Evolutionary conservation across 2,329 filamentous ascomycete genomes (phyloP).

Genomic region (Alternaria triticimaculans): DNA sequence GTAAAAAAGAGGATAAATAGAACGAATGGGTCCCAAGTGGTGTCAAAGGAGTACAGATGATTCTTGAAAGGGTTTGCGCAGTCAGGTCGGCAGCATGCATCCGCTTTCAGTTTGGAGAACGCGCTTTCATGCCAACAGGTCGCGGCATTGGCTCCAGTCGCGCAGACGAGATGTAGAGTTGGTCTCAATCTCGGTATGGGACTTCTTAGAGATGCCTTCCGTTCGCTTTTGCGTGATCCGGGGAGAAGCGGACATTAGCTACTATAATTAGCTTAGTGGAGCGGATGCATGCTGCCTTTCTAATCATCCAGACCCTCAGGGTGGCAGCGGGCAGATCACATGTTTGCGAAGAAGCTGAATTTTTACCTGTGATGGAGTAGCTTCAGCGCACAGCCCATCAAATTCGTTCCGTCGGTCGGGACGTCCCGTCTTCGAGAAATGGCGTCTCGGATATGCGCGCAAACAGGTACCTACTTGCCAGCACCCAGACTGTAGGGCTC

Average conservation of each 20-base stretch:
- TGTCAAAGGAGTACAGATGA: not conserved
- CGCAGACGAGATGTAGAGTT: not conserved
- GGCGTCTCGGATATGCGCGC: too few relatives aligned
- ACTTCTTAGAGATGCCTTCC: not conserved
- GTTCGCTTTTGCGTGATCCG: not conserved
- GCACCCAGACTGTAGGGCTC: too few relatives aligned
- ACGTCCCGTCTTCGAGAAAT: too few relatives aligned
- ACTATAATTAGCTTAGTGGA: not conserved
- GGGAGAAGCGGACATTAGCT: not conserved
- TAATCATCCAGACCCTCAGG: not conserved
- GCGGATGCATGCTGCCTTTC: not conserved
- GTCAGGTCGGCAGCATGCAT: not conserved
- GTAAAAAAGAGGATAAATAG: not conserved
- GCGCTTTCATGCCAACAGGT: not conserved
- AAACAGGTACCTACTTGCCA: too few relatives aligned
- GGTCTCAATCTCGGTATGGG: accelerated
- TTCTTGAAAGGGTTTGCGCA: not conserved
- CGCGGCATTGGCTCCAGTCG: not conserved
- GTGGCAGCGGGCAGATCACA: not conserved
- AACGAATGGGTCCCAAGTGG: not conserved
- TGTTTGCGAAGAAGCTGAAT: too few relatives aligned
- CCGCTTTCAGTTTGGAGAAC: not conserved
- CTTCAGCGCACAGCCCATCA: too few relatives aligned
- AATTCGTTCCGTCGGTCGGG: too few relatives aligned
- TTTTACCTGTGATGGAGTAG: too few relatives aligned